Evolutionary conservation across 2,329 filamentous ascomycete species (phyloP).

Genomic region (Teratosphaeria viscida): DNA sequence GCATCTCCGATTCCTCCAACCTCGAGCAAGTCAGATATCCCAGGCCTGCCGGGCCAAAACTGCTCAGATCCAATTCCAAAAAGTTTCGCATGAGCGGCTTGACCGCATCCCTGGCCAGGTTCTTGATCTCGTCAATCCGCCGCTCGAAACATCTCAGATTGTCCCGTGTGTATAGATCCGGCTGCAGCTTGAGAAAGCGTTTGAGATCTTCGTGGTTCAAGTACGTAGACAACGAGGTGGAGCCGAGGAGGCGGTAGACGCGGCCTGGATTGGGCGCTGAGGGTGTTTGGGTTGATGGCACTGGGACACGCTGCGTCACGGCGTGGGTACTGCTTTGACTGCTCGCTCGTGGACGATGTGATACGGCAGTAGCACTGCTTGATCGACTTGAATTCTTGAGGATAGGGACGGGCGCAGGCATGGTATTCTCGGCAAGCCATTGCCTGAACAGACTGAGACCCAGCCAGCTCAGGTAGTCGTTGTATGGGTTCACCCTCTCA

Average conservation of each 20-base stretch:
- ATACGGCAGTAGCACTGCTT: neutral
- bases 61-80: conserved; percentile 62
- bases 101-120: conserved; percentile 69
- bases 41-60: conserved; percentile 29
- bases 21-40: conserved; percentile 57
- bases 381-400: conserved; percentile 26
- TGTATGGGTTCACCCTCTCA: conserved; percentile 70
- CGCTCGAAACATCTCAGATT: conserved; percentile 77
- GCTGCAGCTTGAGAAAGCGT: conserved; percentile 59
- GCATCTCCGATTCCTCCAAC: conserved; percentile 52
- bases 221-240: conserved; percentile 51
- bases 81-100: conserved; percentile 77
- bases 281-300: conserved; percentile 19
- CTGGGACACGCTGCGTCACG: conserved; percentile 23
- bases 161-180: conserved; percentile 77
- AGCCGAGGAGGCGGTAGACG: conserved; percentile 66
- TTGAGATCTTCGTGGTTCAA: conserved; percentile 82
- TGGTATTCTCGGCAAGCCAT: conserved; percentile 86
- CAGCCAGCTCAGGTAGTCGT: conserved; percentile 81
- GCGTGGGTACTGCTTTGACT: conserved; percentile 17
- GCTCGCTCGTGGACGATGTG: neutral
- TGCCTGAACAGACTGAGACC: conserved; percentile 79
- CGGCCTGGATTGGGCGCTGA: conserved; percentile 47
- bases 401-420: conserved; percentile 52
- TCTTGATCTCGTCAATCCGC: conserved; percentile 79